These are phyloP conservation scores for Ceratocystis alfenasii DNA, from an alignment of 2,329 filamentous ascomycete species.

Conservation along the genomic window DNA sequence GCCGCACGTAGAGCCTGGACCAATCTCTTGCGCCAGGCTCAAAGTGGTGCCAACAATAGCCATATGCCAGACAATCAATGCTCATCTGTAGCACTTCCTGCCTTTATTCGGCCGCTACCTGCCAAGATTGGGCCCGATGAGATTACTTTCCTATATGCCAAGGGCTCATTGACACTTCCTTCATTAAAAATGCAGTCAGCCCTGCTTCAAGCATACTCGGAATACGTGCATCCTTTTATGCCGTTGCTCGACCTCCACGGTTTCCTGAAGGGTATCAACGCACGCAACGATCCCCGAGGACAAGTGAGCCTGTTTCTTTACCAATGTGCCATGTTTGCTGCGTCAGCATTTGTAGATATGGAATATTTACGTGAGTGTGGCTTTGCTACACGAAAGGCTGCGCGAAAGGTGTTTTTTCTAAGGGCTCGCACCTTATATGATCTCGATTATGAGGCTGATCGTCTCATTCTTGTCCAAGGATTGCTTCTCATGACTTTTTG, in stretches of 20 bases:
- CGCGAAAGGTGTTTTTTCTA: slow-evolving; percentile 78
- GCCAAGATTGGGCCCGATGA: slow-evolving; percentile 67
- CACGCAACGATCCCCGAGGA: slow-evolving; percentile 54
- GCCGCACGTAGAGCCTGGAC: slow-evolving; percentile 19
- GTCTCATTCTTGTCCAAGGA: slow-evolving; percentile 76
- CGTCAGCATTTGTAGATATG: slow-evolving; percentile 77
- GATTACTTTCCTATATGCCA: slow-evolving; percentile 67
- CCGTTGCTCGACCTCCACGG: slow-evolving; percentile 62
- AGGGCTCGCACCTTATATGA: slow-evolving; percentile 85
- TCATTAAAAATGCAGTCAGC: slow-evolving; percentile 60
- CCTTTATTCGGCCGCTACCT: slow-evolving; percentile 70
- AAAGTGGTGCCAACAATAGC: slow-evolving; percentile 27
- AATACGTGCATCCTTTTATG: slow-evolving; percentile 92
- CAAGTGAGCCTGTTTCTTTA: slow-evolving; percentile 77
- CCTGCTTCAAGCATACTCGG: slow-evolving; percentile 67
- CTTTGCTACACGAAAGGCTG: slow-evolving; percentile 64
- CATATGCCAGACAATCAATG: slow-evolving; percentile 7
- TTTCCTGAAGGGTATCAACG: slow-evolving; percentile 48
- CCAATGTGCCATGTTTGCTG: slow-evolving; percentile 90
- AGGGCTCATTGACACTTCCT: slow-evolving; percentile 73
- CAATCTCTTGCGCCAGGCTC: slow-evolving; percentile 18
- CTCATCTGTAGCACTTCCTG: slow-evolving; percentile 37
- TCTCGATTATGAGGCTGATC: slow-evolving; percentile 87
- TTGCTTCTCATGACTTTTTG: slow-evolving; percentile 91
- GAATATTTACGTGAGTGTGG: slow-evolving; percentile 64